A percentile compares a stretch with the other conserved stretches of the same genome.
These are phyloP conservation scores for Polytrichum formosum DNA, from an alignment of 225 moss, liverwort and hornwort genomes.

Conservation along the genomic window DNA sequence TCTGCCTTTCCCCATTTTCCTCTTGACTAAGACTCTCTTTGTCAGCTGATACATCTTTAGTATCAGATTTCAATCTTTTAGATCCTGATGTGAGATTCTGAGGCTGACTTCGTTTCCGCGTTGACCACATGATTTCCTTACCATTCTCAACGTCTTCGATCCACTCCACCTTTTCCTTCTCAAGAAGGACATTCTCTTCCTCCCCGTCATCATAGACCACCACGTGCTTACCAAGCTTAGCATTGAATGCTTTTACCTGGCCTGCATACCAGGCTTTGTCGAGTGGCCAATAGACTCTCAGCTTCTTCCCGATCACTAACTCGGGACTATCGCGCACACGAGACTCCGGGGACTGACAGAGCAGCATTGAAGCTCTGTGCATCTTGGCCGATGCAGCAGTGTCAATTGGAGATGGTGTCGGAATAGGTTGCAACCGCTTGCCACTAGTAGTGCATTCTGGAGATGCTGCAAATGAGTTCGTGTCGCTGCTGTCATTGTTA, in stretches of 20 bases:
- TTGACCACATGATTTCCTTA: conserved; percentile 5
- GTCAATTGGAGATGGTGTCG: conserved; percentile 13
- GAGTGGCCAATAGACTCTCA: conserved; percentile 84
- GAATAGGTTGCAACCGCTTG: conserved; percentile 4
- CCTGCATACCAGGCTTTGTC: conserved; percentile 93
- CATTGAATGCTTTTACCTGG: conserved; percentile 47
- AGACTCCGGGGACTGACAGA: not conserved
- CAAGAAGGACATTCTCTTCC: conserved; percentile 47
- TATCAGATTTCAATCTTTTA: not conserved
- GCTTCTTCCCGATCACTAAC: conserved; percentile 55
- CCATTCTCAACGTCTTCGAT: conserved; percentile 32
- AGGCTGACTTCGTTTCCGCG: conserved; percentile 20
- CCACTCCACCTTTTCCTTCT: conserved; percentile 77
- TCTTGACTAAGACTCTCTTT: conserved; percentile 7
- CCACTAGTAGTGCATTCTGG: not conserved
- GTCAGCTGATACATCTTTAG: conserved; percentile 8
- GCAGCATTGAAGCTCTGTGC: conserved; percentile 10
- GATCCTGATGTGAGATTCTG: conserved; percentile 10
- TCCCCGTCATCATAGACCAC: conserved; percentile 83
- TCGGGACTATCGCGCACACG: conserved; percentile 10
- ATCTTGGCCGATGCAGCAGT: conserved; percentile 7
- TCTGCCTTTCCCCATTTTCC: conserved; percentile 7
- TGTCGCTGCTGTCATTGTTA: conserved; percentile 4
- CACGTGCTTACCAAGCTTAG: conserved; percentile 35
- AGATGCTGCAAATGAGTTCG: conserved; percentile 1